phyloP scores from a whole-genome alignment of 768 basidiomycete species.

The Termitomyces sp. region DNA sequence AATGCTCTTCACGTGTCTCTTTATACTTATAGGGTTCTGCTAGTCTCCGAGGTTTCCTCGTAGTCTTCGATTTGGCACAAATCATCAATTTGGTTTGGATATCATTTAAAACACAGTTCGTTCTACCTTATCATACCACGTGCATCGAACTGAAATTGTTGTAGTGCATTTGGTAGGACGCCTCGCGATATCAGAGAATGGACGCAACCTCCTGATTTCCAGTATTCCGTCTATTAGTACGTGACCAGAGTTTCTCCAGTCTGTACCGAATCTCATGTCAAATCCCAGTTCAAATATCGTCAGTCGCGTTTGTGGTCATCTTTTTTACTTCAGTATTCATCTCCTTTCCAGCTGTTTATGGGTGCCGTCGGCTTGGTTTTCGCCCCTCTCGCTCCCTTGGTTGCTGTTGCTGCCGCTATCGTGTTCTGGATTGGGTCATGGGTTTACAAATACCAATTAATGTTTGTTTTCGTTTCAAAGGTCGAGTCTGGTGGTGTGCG shows the following conservation, averaged over 20 bases:
- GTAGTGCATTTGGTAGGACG: constrained; percentile 80
- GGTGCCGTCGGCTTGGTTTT: constrained; percentile 93
- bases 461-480: constrained; percentile 88
- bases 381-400: constrained; percentile 91
- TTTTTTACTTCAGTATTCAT: not conserved
- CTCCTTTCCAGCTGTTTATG: constrained; percentile 66
- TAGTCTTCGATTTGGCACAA: constrained; percentile 94
- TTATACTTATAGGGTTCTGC: not conserved
- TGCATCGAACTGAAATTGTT: constrained; percentile 1
- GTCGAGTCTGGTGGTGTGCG: constrained; percentile 93
- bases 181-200: constrained; percentile 88
- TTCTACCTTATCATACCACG: constrained; percentile 5
- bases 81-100: constrained; percentile 86
- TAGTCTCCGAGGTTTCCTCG: constrained; percentile 91
- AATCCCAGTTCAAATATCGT: constrained; percentile 54
- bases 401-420: constrained; percentile 74
- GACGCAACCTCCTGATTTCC: constrained; percentile 88
- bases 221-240: constrained; percentile 83
- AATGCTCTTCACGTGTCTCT: not conserved
- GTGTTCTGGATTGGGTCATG: constrained; percentile 88
- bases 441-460: constrained; percentile 95
- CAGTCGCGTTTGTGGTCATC: constrained; percentile 22
- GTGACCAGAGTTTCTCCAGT: constrained; percentile 26
- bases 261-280: constrained; percentile 10
- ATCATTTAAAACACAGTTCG: constrained; percentile 80